phyloP scores from a whole-genome alignment of 805 yeast species.

The Candida saitoana region DNA sequence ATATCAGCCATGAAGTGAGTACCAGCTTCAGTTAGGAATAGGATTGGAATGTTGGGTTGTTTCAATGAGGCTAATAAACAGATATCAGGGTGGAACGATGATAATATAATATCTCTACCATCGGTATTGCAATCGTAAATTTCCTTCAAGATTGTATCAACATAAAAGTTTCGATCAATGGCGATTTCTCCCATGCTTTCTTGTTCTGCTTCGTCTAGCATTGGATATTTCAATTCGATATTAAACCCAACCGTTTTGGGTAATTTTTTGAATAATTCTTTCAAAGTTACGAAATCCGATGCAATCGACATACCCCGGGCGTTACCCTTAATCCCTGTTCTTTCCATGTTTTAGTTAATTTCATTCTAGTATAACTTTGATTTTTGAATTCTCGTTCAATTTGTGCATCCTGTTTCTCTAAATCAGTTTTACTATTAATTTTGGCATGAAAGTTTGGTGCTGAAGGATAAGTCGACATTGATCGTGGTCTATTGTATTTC shows the following conservation, averaged over 20 bases:
- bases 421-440: slow-evolving; percentile 5
- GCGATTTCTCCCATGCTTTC: slow-evolving; percentile 86
- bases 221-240: slow-evolving; percentile 91
- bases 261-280: slow-evolving; percentile 74
- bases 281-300: slow-evolving; percentile 84
- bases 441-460: slow-evolving; percentile 23
- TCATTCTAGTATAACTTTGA: slow-evolving; percentile 60
- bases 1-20: slow-evolving; percentile 83
- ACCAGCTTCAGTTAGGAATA: slow-evolving; percentile 87
- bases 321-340: slow-evolving; percentile 88
- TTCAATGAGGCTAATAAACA: slow-evolving; percentile 82
- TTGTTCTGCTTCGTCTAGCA: slow-evolving; percentile 86
- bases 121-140: slow-evolving; percentile 71
- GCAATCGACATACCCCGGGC: slow-evolving; percentile 85
- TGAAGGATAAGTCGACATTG: slow-evolving; percentile 36
- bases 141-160: slow-evolving; percentile 75
- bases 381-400: slow-evolving; percentile 37
- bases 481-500: slow-evolving; percentile 28
- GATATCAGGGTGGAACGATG: slow-evolving; percentile 92
- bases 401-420: slow-evolving; percentile 23
- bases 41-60: slow-evolving; percentile 89
- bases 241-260: slow-evolving; percentile 88
- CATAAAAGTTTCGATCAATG: slow-evolving; percentile 79
- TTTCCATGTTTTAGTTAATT: slow-evolving; percentile 84
- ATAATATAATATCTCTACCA: slow-evolving; percentile 83